Base-by-base conservation (phyloP, 73 alveolate species). In the Stentor roeselii region DNA sequence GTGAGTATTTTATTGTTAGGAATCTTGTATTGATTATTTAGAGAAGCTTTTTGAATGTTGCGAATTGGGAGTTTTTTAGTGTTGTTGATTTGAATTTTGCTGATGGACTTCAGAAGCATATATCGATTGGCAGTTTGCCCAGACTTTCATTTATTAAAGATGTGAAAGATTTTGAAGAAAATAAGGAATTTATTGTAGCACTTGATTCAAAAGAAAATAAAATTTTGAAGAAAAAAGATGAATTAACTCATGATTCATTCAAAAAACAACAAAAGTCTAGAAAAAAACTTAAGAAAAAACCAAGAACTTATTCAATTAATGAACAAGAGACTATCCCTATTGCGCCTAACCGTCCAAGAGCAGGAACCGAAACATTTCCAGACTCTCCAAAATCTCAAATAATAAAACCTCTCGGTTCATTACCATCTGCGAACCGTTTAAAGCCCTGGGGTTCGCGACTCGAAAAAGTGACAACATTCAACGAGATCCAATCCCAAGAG, bases 11-110 rank as follows among this genome's bases (percentile, higher is more conserved):
- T 32, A 67, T 67, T 32, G 80, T 40, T 32, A 67, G 41, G 37
- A 67, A 67, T 67, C 41, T 67, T 1, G 80, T 67, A 67, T 21
- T 14, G n/a, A 11, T 30, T 67, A 67, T 67, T 27, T 67, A 67
- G 80, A 67, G 41, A 21, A n/a, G 15, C 34, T 67, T 27, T 67
- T 30, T 67, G 37, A 67, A 21, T 1, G 27, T 32, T n/a, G 80
- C 80, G 21, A 67, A 67, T 67, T 21, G n/a, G n/a, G 80, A 67
- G n/a, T 67, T 27, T 67, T 67, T 67, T 30, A 27, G n/a, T n/a
- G 41, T 32, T 1, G 14, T 67, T 21, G 34, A 67, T n/a, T 21
- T 21, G 21, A 3, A 67, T n/a, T 32, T 67, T 21, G 39, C 36
- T 60, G 78, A 60, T 14, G 78, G 67, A 11, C 6, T 50, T 50